Conservation (phyloP, 2,329 filamentous ascomycete genomes). For the Ophiostoma angusticollis region DNA sequence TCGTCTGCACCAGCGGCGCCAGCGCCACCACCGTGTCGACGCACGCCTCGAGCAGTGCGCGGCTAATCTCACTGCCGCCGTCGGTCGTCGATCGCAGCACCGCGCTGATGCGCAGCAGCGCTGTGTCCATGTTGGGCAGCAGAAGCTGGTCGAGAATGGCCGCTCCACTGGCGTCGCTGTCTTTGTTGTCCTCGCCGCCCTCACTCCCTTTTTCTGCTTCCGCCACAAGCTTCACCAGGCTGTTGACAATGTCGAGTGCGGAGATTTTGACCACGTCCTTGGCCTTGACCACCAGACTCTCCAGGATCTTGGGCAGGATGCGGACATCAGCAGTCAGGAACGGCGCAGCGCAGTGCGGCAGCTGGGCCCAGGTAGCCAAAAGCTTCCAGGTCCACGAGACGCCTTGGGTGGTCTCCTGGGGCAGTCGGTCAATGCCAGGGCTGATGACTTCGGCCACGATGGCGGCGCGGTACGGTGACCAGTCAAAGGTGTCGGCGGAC, state of each 20-base stretch:
- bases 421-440: constrained; percentile 64
- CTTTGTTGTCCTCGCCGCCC: no score
- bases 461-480: constrained; percentile 55
- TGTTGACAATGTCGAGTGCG: constrained; percentile 61
- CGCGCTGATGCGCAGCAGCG: constrained; percentile 28
- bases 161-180: constrained; percentile 40
- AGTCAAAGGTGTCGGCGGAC: constrained; percentile 50
- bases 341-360: constrained; percentile 49
- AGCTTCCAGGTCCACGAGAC: constrained; percentile 73
- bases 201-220: no score
- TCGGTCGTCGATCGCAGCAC: constrained; percentile 10
- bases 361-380: constrained; percentile 66
- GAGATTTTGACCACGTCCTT: constrained; percentile 77
- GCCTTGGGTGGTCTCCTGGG: constrained; percentile 77
- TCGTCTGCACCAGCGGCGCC: constrained; percentile 54
- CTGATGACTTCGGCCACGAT: constrained; percentile 66
- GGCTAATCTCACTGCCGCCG: constrained; percentile 45
- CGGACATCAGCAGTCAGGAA: constrained; percentile 52
- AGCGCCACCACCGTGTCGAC: constrained; percentile 69
- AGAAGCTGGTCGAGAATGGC: constrained; percentile 41
- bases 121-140: constrained; percentile 41
- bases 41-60: constrained; percentile 64
- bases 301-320: constrained; percentile 58
- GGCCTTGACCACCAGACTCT: constrained; percentile 53
- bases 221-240: constrained; percentile 51